These are phyloP conservation scores for Bruguiera sexangula DNA, from an alignment of 345 rosid species.

Conservation along the genomic window DNA sequence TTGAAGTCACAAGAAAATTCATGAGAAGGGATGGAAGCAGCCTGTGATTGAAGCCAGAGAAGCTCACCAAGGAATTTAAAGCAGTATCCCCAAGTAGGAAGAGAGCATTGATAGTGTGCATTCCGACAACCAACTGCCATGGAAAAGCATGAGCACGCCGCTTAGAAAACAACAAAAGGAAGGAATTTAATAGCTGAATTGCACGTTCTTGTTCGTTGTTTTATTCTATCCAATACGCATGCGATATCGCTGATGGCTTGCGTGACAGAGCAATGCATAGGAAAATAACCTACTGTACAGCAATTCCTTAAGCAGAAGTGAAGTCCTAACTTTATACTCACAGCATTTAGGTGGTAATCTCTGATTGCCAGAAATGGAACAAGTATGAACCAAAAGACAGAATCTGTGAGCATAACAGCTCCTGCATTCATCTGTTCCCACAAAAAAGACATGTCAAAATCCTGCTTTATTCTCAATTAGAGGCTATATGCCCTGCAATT, in stretches of 20 bases:
- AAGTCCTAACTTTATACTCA: conserved; percentile 34
- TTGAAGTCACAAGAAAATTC: neutral
- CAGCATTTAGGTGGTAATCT: conserved; percentile 64
- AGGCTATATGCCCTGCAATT: neutral
- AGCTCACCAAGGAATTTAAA: conserved; percentile 72
- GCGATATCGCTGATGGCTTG: no score
- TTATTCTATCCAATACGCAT: no score
- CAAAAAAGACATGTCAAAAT: conserved; percentile 8
- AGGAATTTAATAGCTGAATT: no score
- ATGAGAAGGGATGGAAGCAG: conserved; percentile 7
- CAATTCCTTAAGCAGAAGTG: neutral
- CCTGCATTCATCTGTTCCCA: conserved; percentile 85
- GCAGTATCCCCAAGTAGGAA: conserved; percentile 78
- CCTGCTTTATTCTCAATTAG: neutral
- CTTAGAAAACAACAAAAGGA: neutral
- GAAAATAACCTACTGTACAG: no score
- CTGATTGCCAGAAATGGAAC: conserved; percentile 83
- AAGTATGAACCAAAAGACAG: conserved; percentile 87
- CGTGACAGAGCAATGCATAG: no score
- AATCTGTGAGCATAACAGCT: conserved; percentile 94
- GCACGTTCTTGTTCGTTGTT: no score
- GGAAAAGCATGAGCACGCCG: neutral
- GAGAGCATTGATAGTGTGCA: conserved; percentile 80
- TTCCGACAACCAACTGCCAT: conserved; percentile 65
- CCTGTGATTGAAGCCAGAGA: neutral